Evolutionary conservation across 331 rosid genomes (phyloP).

Genomic region (Quercus lobata): DNA sequence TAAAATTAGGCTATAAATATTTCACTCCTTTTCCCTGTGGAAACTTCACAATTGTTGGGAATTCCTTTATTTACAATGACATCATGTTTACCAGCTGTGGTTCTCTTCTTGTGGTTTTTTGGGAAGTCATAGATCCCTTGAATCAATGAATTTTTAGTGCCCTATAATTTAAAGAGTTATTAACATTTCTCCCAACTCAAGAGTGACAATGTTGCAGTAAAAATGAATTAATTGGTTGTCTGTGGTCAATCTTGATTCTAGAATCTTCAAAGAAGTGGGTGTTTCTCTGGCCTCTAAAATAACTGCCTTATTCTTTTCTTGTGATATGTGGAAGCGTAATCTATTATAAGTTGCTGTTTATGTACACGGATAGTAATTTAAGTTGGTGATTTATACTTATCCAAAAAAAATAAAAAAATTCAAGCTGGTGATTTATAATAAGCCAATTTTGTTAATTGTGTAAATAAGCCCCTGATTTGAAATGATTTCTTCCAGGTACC

Average conservation of each 20-base stretch:
- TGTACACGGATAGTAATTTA: neutral
- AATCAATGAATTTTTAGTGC: neutral
- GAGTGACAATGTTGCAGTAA: neutral
- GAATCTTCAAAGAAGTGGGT: neutral
- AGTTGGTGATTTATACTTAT: neutral
- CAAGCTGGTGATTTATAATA: conserved; percentile 5
- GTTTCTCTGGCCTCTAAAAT: neutral
- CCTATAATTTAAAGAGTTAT: neutral
- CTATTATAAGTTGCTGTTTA: neutral
- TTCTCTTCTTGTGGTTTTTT: no score
- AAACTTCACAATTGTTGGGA: neutral
- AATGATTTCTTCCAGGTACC: conserved; percentile 58
- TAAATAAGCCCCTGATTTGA: conserved; percentile 6
- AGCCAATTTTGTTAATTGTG: conserved; percentile 9
- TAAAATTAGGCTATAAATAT: neutral
- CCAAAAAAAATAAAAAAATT: neutral
- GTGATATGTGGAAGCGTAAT: neutral
- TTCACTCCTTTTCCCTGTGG: neutral
- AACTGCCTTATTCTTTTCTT: neutral
- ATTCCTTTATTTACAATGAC: neutral
- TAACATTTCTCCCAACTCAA: neutral
- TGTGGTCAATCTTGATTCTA: neutral
- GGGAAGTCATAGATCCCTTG: no score
- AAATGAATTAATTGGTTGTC: neutral
- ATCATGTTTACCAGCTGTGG: no score